phyloP scores from a whole-genome alignment of 1,284 basidiomycete genomes.

The Flammula alnicola region DNA sequence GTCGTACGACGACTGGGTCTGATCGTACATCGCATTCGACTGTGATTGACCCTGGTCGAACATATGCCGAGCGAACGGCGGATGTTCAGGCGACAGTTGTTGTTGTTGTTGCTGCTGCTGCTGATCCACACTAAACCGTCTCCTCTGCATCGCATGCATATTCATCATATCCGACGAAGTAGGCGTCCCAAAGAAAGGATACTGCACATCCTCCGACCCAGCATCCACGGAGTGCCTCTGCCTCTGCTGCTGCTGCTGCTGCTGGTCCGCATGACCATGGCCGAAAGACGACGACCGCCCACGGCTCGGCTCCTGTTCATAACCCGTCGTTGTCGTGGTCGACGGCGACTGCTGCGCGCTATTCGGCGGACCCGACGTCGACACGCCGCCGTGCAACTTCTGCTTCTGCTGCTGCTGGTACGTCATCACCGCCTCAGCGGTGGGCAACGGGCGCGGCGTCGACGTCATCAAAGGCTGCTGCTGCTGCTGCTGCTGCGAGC shows the following conservation, averaged over 20 bases:
- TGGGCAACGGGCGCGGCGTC: slow-evolving; percentile 11
- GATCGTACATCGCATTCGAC: slow-evolving; percentile 11
- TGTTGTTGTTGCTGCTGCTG: slow-evolving; percentile 11
- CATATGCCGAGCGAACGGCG: slow-evolving; percentile 10
- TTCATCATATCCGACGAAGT: slow-evolving; percentile 5
- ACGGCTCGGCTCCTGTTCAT: slow-evolving; percentile 19
- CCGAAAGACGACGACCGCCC: slow-evolving; percentile 28
- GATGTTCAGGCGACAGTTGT: slow-evolving; percentile 9
- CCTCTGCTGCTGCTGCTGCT: slow-evolving; percentile 2
- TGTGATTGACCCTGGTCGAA: slow-evolving; percentile 7
- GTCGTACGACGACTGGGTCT: too few relatives aligned
- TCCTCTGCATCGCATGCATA: slow-evolving; percentile 6
- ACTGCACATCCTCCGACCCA: slow-evolving; percentile 1
- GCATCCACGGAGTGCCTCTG: neutral
- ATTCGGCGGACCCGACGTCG: neutral
- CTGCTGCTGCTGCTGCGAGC: neutral
- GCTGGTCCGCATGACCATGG: slow-evolving; percentile 10
- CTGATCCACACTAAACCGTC: slow-evolving; percentile 4
- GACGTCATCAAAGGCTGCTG: slow-evolving; percentile 20
- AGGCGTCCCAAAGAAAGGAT: slow-evolving; percentile 7
- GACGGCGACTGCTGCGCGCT: slow-evolving; percentile 2
- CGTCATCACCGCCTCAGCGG: slow-evolving; percentile 16
- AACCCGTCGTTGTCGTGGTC: too few relatives aligned
- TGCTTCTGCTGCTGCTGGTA: slow-evolving; percentile 22
- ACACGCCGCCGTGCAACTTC: slow-evolving; percentile 1